Evolutionary conservation across 257 asterid species (phyloP).

Genomic region (Buddleja alternifolia): DNA sequence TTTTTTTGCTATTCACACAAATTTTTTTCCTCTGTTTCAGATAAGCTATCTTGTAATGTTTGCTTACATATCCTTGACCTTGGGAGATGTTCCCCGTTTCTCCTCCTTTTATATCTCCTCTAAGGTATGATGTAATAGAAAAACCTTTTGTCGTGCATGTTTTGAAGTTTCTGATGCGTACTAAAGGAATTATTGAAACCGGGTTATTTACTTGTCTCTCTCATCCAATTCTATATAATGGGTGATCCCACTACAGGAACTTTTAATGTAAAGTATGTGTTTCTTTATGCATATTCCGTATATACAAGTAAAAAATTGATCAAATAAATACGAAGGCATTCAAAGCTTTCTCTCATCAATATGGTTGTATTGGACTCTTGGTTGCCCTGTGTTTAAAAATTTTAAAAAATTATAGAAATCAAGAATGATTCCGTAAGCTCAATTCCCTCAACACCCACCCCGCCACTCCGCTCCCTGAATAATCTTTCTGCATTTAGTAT

Average conservation of each 20-base stretch:
- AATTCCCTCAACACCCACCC: too few species aligned
- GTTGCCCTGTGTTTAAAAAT: not conserved
- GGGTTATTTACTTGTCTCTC: not conserved
- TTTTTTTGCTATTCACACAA: not conserved
- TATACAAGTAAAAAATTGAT: not conserved
- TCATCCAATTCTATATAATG: not conserved
- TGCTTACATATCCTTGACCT: constrained; percentile 97
- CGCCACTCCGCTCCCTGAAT: too few species aligned
- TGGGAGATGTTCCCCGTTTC: constrained; percentile 87
- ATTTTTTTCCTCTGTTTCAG: constrained; percentile 50
- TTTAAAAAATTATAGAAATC: not conserved
- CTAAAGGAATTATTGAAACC: not conserved
- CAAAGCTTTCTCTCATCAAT: not conserved
- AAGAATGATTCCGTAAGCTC: not conserved
- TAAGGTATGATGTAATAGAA: constrained; percentile 57
- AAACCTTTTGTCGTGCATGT: not conserved
- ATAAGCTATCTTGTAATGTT: constrained; percentile 99
- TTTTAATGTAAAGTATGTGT: not conserved
- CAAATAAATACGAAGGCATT: not conserved
- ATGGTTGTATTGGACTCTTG: constrained; percentile 2
- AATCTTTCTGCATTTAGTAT: constrained; percentile 5
- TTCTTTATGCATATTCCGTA: not conserved
- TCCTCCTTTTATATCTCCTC: constrained; percentile 84
- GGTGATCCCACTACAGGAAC: not conserved
- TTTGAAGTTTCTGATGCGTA: constrained; percentile 1